Evolutionary conservation across 768 basidiomycete species (phyloP), one percentile per base, ranked within the genome.

Genomic region (Tephrocybe sp.): DNA sequence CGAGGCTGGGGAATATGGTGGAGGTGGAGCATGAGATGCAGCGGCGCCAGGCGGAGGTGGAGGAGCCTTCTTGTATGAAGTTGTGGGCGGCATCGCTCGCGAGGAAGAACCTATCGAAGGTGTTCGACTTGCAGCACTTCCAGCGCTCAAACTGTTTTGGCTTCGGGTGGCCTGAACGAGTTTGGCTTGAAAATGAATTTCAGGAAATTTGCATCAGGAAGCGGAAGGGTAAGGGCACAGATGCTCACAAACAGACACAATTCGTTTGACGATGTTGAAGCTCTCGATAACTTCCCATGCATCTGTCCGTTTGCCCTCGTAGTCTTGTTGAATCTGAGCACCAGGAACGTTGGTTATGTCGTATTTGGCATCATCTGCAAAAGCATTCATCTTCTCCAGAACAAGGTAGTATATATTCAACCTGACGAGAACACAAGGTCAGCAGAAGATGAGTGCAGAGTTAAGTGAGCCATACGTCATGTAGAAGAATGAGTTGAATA

Each of bases 401-500:
- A 97, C 82, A 49, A 97, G 74, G 69, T 97, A 98, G 72, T 84
- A 94, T 50, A 94, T 86, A 67, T 97, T 95, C 58, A 95, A 74
- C 69, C 92, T 95, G 55, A 18, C 42, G 52, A 43, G 41, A 23
- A 24, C 42, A 55, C 16, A 34, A 44, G 11, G 34, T 42, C 13
- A 23, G 29, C 13, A 40, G 36, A 19, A 37, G 25, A 42, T 19
- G 22, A 10, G 16, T 8, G 36, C 3, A 30, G 29, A 44, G 30
- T 39, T 49, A 55, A 42, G 44, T 24, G 25, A 36, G 23, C 83
- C 93, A 62, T 61, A 94, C 92, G 98, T 93, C 94, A 99, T 97
- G 67, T 95, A 99, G 76, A 88, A 99, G 77, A 94, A 94, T 15
- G 93, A 95, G 60, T 95, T 88, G 80, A 97, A 99, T n/a, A 98